Conservation (phyloP, 768 basidiomycete genomes). For the Boletus fagicola region DNA sequence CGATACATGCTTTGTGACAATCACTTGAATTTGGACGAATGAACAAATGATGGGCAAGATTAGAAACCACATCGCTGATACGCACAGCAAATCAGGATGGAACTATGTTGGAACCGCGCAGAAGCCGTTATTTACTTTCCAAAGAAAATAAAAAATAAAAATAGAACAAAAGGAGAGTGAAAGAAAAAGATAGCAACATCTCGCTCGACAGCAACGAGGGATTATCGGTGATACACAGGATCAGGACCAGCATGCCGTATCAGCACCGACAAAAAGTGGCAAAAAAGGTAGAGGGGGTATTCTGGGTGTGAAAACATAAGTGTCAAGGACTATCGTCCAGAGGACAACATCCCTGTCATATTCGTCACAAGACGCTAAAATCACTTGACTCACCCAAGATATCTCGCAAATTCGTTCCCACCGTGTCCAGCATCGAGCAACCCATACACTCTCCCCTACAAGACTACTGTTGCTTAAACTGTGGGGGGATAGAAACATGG, state of each 20-base stretch:
- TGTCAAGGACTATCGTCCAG: not conserved
- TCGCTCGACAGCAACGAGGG: conserved; percentile 15
- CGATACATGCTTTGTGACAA: conserved; percentile 10
- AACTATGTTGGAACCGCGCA: not conserved
- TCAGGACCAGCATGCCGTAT: conserved; percentile 7
- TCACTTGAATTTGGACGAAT: conserved; percentile 3
- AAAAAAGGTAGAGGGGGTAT: conserved; percentile 9
- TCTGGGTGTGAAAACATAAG: not conserved
- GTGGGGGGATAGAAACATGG: conserved; percentile 25
- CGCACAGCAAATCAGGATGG: conserved; percentile 18
- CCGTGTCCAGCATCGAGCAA: conserved; percentile 3
- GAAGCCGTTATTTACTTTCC: not conserved
- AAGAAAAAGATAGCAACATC: conserved; percentile 7
- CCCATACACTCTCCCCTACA: not conserved
- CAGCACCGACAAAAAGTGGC: conserved; percentile 1
- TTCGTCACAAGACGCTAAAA: not conserved
- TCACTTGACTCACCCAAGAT: conserved; percentile 7
- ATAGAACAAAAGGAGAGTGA: not conserved
- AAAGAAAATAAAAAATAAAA: not conserved
- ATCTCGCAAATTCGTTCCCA: not conserved
- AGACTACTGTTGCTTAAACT: conserved; percentile 12
- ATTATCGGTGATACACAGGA: conserved; percentile 9
- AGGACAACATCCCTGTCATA: not conserved
- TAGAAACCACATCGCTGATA: conserved; percentile 9
- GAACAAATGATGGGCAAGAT: conserved; percentile 3